Evolutionary conservation across 1,139 yeast species (phyloP).

Genomic region (Geotrichum carabidarum): DNA sequence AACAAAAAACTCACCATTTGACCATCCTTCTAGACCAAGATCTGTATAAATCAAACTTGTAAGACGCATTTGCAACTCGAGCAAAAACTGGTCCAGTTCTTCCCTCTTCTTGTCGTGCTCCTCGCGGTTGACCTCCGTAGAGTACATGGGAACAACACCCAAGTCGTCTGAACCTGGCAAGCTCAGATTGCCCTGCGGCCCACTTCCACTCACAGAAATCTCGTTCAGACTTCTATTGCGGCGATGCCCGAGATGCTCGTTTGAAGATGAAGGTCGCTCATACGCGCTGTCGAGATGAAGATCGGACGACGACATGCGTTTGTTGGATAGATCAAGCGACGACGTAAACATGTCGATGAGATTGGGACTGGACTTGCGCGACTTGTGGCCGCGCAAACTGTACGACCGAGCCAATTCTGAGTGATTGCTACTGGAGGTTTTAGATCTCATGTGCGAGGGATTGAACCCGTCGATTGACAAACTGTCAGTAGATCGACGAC

Average conservation of each 20-base stretch:
- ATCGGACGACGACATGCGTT: slow-evolving; percentile 16
- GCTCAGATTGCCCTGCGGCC: slow-evolving; percentile 8
- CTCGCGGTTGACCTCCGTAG: slow-evolving; percentile 13
- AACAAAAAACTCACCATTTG: slow-evolving; percentile 24
- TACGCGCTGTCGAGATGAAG: neutral
- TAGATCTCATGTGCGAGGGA: slow-evolving; percentile 9
- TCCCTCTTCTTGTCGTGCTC: slow-evolving; percentile 20
- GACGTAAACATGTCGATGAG: slow-evolving; percentile 29
- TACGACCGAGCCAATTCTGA: slow-evolving; percentile 20
- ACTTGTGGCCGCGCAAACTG: slow-evolving; percentile 25
- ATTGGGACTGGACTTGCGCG: slow-evolving; percentile 31
- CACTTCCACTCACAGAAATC: slow-evolving; percentile 1
- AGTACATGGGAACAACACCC: slow-evolving; percentile 2
- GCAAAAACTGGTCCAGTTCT: slow-evolving; percentile 26
- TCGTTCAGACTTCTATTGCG: slow-evolving; percentile 31
- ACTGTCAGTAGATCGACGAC: slow-evolving; percentile 18
- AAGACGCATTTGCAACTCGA: slow-evolving; percentile 31
- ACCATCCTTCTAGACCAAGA: slow-evolving; percentile 31
- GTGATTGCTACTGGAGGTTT: slow-evolving; percentile 13
- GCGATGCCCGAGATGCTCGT: slow-evolving; percentile 22
- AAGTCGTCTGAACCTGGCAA: slow-evolving; percentile 9
- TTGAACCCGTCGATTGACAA: slow-evolving; percentile 14
- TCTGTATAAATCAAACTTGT: slow-evolving; percentile 33
- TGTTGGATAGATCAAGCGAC: slow-evolving; percentile 17
- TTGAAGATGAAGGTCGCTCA: slow-evolving; percentile 5